Conservation (phyloP, 805 yeast genomes). For the Saturnispora galanensis region DNA sequence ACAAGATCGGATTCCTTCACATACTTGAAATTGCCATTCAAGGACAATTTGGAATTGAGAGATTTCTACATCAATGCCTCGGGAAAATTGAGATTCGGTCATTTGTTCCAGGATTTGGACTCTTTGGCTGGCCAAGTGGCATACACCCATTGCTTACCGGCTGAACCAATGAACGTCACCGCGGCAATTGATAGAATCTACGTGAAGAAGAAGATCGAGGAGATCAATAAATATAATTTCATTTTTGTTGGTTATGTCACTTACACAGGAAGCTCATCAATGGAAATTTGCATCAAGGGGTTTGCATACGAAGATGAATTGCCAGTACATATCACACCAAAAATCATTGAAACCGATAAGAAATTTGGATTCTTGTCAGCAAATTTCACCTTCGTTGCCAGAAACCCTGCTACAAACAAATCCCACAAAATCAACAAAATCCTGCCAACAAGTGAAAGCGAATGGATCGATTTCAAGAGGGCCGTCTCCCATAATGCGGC, state of each 20-base stretch:
- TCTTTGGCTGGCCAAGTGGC: slow-evolving; percentile 93
- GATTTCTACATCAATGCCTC: slow-evolving; percentile 84
- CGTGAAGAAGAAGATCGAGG: slow-evolving; percentile 76
- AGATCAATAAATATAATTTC: slow-evolving; percentile 63
- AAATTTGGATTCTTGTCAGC: slow-evolving; percentile 77
- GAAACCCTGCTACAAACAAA: slow-evolving; percentile 87
- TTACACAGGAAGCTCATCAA: slow-evolving; percentile 91
- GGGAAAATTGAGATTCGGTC: slow-evolving; percentile 89
- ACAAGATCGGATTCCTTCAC: slow-evolving; percentile 72
- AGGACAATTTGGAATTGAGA: slow-evolving; percentile 69
- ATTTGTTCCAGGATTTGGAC: slow-evolving; percentile 87
- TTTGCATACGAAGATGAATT: slow-evolving; percentile 55
- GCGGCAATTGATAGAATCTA: slow-evolving; percentile 90
- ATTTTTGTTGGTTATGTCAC: slow-evolving; percentile 84
- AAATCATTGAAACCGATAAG: slow-evolving; percentile 38
- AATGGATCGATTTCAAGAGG: slow-evolving; percentile 75
- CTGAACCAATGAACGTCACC: slow-evolving; percentile 91
- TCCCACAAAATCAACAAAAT: slow-evolving; percentile 79
- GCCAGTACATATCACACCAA: slow-evolving; percentile 42
- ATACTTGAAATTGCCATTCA: slow-evolving; percentile 66
- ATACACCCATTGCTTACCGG: slow-evolving; percentile 87
- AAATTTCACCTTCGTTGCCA: slow-evolving; percentile 89
- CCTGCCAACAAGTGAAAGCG: slow-evolving; percentile 63
- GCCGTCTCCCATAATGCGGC: slow-evolving; percentile 87
- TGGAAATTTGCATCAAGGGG: slow-evolving; percentile 91